These are phyloP conservation scores for Coemansia sp. DNA, from an alignment of 192 early-diverging fungal species.

Conservation along the genomic window DNA sequence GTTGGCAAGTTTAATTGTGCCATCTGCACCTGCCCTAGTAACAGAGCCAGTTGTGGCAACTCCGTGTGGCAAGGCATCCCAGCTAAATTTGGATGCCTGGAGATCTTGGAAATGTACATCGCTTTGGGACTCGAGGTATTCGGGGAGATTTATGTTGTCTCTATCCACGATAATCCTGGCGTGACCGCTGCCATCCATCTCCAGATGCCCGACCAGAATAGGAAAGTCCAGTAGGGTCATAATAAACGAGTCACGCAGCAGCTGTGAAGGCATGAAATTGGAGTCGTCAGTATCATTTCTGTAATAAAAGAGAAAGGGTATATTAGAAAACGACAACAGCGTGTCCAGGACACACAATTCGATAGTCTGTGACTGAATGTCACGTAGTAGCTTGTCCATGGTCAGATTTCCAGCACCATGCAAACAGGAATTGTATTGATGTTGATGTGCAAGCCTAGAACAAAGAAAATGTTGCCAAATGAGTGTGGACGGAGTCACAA, in stretches of 20 bases:
- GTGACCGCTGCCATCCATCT: neutral
- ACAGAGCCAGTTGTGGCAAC: too few species aligned
- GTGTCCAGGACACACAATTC: neutral
- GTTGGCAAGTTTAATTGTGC: too few species aligned
- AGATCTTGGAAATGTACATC: too few species aligned
- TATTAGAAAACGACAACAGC: neutral
- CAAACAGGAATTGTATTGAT: too few species aligned
- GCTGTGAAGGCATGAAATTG: slow-evolving; percentile 11
- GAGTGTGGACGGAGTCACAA: too few species aligned
- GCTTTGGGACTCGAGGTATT: too few species aligned
- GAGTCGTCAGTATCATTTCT: neutral
- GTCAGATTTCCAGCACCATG: neutral
- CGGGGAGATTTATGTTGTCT: neutral
- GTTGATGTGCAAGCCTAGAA: too few species aligned
- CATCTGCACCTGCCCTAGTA: too few species aligned
- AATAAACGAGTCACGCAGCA: neutral
- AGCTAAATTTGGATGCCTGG: too few species aligned
- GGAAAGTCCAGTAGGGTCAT: neutral
- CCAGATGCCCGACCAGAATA: slow-evolving; percentile 7
- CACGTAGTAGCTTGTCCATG: neutral
- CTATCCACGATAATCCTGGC: neutral
- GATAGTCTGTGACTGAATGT: slow-evolving; percentile 1
- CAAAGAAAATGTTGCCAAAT: too few species aligned
- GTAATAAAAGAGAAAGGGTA: neutral
- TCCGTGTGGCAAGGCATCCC: too few species aligned